These are phyloP conservation scores for Eimeria praecox DNA, from an alignment of 169 alveolate genomes.

Conservation along the genomic window DNA sequence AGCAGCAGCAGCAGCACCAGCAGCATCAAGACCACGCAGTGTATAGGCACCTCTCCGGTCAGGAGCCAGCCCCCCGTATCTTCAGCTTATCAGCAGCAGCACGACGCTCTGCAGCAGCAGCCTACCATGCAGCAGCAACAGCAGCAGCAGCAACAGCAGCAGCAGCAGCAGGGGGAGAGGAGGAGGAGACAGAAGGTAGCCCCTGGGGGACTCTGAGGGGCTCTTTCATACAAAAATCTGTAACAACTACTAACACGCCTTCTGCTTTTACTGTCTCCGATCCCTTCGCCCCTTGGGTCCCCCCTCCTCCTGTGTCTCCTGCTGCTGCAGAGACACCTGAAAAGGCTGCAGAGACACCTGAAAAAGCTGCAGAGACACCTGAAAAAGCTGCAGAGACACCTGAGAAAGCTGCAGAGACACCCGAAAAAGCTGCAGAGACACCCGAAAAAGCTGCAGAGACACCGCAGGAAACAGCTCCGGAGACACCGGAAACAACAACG, in stretches of 20 bases:
- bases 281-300: slow-evolving; percentile 25
- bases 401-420: neutral
- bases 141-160: neutral
- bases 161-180: neutral
- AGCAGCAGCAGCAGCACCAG: slow-evolving; percentile 45
- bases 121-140: neutral
- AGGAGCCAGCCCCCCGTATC: neutral
- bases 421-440: too few species aligned
- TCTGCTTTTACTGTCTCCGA: slow-evolving; percentile 24
- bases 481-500: too few species aligned
- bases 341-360: neutral
- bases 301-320: neutral
- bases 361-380: neutral
- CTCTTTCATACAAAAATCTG: neutral
- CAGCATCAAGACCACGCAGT: slow-evolving; percentile 17
- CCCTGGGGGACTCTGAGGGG: neutral
- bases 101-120: neutral
- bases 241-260: slow-evolving; percentile 43
- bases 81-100: neutral
- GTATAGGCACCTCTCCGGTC: neutral
- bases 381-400: neutral
- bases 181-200: neutral
- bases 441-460: too few species aligned
- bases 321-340: slow-evolving; percentile 6
- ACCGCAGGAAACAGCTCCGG: neutral